These are phyloP conservation scores for Setomelanomma holmii DNA, from an alignment of 2,329 filamentous ascomycete genomes.

Conservation along the genomic window DNA sequence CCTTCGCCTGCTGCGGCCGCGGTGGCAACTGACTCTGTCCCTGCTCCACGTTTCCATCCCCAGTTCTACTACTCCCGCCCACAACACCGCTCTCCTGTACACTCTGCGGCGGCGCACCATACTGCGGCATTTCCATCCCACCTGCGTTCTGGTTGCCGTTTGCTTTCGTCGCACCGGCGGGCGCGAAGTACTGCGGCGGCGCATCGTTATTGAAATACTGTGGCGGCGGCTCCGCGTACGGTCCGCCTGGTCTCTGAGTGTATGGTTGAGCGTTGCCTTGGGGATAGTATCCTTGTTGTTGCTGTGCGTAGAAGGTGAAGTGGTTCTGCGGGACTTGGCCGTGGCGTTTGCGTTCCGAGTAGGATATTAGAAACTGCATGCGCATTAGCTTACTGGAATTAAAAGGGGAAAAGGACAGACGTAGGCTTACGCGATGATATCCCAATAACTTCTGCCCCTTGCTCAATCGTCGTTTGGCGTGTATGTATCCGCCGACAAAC, in stretches of 20 bases:
- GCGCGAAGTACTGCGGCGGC: conserved; percentile 44
- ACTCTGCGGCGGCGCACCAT: conserved; percentile 21
- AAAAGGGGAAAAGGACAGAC: background rate
- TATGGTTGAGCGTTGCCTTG: conserved; percentile 26
- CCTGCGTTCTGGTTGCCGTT: conserved; percentile 30
- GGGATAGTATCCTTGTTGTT: conserved; percentile 23
- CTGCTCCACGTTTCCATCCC: conserved; percentile 17
- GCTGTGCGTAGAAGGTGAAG: conserved; percentile 49
- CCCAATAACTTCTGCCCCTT: conserved; percentile 70
- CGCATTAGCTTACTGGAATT: conserved; percentile 1
- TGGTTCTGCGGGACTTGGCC: conserved; percentile 45
- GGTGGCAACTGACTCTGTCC: conserved; percentile 30
- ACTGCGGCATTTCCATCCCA: conserved; percentile 38
- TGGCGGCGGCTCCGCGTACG: conserved; percentile 43
- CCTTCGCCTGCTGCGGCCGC: conserved; percentile 39
- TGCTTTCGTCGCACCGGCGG: conserved; percentile 39
- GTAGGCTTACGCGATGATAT: conserved; percentile 66
- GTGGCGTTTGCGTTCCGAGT: conserved; percentile 43
- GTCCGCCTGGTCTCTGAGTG: conserved; percentile 31
- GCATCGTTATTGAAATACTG: conserved; percentile 43
- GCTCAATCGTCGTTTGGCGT: conserved; percentile 71
- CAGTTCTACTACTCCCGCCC: conserved; percentile 10
- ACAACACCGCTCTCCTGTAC: conserved; percentile 41
- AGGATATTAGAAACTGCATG: conserved; percentile 52
- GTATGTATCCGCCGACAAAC: conserved; percentile 72